A percentile compares a stretch with the other conserved stretches of the same genome.
phyloP scores from a whole-genome alignment of 352 stramenopile genomes.

The Phytophthora quininea region DNA sequence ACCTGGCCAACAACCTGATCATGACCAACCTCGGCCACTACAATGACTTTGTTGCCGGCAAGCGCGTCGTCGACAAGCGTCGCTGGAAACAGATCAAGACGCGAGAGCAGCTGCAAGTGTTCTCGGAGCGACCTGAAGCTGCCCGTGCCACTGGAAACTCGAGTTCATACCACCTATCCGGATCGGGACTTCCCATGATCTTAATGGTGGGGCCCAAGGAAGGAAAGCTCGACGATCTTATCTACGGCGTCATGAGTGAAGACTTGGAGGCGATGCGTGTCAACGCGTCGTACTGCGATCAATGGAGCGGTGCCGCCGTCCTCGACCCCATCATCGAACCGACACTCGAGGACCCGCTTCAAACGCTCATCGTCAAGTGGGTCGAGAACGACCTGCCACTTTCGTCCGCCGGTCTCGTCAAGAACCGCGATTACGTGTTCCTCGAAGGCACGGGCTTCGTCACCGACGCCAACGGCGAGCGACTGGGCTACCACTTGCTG shows the following conservation, averaged over 20 bases:
- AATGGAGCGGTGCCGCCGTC: conserved; percentile 10
- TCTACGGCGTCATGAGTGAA: conserved; percentile 33
- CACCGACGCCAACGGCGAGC: conserved; percentile 9
- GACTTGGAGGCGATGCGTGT: conserved; percentile 23
- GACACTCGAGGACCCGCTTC: conserved; percentile 20
- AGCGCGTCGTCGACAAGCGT: conserved; percentile 25
- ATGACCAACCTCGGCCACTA: conserved; percentile 20
- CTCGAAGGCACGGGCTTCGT: conserved; percentile 11
- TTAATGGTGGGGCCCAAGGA: conserved; percentile 16
- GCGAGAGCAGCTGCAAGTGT: conserved; percentile 15
- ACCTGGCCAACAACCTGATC: conserved; percentile 28
- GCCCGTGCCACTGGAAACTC: conserved; percentile 8
- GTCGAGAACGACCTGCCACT: conserved; percentile 28
- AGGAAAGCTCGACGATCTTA: conserved; percentile 25
- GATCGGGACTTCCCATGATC: conserved; percentile 21
- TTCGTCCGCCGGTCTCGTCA: conserved; percentile 16
- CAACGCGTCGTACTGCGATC: conserved; percentile 22
- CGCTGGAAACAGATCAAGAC: conserved; percentile 17
- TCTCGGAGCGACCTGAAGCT: conserved; percentile 11
- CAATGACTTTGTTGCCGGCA: conserved; percentile 25
- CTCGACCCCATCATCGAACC: conserved; percentile 15
- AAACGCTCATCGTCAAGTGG: conserved; percentile 23
- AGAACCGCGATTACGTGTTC: conserved; percentile 17
- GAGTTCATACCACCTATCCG: conserved; percentile 4
- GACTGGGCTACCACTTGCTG: conserved; percentile 13